phyloP scores from a whole-genome alignment of 805 yeast species.

The Ogataea naganishii region DNA sequence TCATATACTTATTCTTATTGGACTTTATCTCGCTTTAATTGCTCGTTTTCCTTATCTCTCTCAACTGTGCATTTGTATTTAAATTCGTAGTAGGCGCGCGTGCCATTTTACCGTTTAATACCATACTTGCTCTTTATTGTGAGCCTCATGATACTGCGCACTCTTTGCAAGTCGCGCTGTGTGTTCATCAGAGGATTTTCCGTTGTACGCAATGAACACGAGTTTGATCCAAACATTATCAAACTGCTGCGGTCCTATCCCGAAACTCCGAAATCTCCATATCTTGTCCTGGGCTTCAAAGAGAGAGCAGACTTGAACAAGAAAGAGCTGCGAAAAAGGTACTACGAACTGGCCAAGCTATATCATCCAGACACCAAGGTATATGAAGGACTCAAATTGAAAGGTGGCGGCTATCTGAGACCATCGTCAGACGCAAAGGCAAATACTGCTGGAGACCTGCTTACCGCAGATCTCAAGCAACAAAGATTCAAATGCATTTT shows the following conservation, averaged over 20 bases:
- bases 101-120: too few species aligned
- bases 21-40: too few species aligned
- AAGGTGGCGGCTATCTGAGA: background rate
- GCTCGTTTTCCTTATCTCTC: too few species aligned
- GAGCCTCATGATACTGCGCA: too few species aligned
- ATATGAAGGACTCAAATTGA: slow-evolving; percentile 11
- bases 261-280: slow-evolving; percentile 39
- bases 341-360: slow-evolving; percentile 55
- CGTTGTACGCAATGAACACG: too few species aligned
- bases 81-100: too few species aligned
- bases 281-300: slow-evolving; percentile 50
- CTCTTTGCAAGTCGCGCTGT: too few species aligned
- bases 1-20: too few species aligned
- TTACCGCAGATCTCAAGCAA: slow-evolving; percentile 16
- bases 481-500: slow-evolving; percentile 47
- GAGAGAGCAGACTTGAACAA: slow-evolving; percentile 25
- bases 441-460: slow-evolving; percentile 1
- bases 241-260: slow-evolving; percentile 34
- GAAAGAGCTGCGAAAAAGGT: slow-evolving; percentile 35
- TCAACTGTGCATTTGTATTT: too few species aligned
- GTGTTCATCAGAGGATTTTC: too few species aligned
- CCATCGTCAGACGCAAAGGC: slow-evolving; percentile 1
- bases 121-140: too few species aligned
- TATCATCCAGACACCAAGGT: slow-evolving; percentile 68
- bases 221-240: slow-evolving; percentile 14